Base-by-base conservation (phyloP, 192 early-diverging fungal genomes). In the Coemansia brasiliensis region DNA sequence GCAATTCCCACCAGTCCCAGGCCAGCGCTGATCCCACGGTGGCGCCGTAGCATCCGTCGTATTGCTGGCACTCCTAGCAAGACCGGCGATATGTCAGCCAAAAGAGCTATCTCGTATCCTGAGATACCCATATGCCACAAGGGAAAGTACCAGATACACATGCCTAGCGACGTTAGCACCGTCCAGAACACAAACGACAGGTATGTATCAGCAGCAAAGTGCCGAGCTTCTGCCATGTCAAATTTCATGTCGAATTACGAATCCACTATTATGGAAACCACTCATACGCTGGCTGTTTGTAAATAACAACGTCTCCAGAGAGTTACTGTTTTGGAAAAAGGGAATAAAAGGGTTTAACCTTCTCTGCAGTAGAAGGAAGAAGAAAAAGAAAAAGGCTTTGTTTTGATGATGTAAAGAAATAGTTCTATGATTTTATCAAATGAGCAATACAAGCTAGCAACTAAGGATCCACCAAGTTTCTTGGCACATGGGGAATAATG, bases 61-160 rank as follows among this genome's bases (percentile, higher is more conserved):
- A 90, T 55, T 7, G 67, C 62, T 4, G 62, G 66, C 22, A 89
- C 74, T 32, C 84, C 86, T 12, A 90, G 77, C 15, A 90, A 46
- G 16, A 80, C 64, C 1, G 87, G 84, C 8, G 82, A 62, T 11
- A 82, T 46, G 32, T 85, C 87, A 15, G 84, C 75, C 13, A 92
- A 80, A 59, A 92, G 69, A 26, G 84, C 85, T 5, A 83, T 85
- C 61, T 92, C 90, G 59, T 84, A 90, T 49, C 90, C 90, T 12
- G 88, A 90, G 62, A 92, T 82, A 3, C 90, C 90, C 90, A 92
- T 92, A 69, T 89, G 82, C 86, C 88, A 92, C 27, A 92, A 72
- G 18, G 90, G 90, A 62, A 92, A 92, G 65, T 92, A 92, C 90
- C 90, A 87, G 53, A 84, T 84, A 48, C 85, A 80, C 24, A 89